Evolutionary conservation across 2,329 filamentous ascomycete genomes (phyloP).

Genomic region (Magnaporthiopsis poae): DNA sequence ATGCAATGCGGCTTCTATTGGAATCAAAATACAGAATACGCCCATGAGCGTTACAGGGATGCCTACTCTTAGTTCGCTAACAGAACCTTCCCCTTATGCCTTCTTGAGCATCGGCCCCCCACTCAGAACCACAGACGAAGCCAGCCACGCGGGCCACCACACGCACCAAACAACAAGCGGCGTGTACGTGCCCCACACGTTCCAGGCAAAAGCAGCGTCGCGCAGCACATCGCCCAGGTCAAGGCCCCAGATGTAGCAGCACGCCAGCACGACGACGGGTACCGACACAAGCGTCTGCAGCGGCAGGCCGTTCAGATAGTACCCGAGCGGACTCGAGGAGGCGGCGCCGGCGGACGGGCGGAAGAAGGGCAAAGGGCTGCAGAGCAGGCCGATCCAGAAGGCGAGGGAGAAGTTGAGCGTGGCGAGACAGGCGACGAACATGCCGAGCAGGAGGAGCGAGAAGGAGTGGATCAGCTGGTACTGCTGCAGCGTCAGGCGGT

Average conservation of each 20-base stretch:
- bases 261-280: slow-evolving; percentile 41
- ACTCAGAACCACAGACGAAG: slow-evolving; percentile 47
- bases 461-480: slow-evolving; percentile 77
- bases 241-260: slow-evolving; percentile 30
- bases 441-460: slow-evolving; percentile 82
- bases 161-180: slow-evolving; percentile 85
- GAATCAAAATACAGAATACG: background rate
- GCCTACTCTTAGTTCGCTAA: no score
- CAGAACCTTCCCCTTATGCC: background rate
- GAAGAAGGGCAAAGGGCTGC: slow-evolving; percentile 70
- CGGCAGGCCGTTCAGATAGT: slow-evolving; percentile 33
- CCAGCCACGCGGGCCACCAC: slow-evolving; percentile 89
- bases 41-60: background rate
- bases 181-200: slow-evolving; percentile 81
- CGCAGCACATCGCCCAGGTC: slow-evolving; percentile 51
- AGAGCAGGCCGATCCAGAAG: slow-evolving; percentile 71
- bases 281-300: slow-evolving; percentile 55
- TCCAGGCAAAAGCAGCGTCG: slow-evolving; percentile 76
- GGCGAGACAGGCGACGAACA: slow-evolving; percentile 83
- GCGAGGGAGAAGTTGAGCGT: slow-evolving; percentile 92
- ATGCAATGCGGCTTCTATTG: background rate
- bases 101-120: slow-evolving; percentile 21
- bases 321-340: slow-evolving; percentile 17
- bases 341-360: slow-evolving; percentile 26
- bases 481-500: slow-evolving; percentile 54